Evolutionary conservation across 257 asterid genomes (phyloP).

Genomic region (Solanum arcanum): DNA sequence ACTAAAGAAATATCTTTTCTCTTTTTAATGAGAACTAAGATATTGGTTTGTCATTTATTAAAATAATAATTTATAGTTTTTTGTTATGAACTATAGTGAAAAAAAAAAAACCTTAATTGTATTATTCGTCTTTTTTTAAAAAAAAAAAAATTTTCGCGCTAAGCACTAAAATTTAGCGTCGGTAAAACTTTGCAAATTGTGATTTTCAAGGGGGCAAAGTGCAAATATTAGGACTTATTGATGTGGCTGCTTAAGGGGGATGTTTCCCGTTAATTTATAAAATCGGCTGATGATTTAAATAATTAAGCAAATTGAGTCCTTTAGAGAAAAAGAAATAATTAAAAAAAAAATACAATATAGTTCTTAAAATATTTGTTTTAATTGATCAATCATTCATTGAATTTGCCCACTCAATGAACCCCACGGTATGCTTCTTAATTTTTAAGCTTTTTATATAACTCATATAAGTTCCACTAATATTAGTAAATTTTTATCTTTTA

Average conservation of each 20-base stretch:
- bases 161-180: not conserved
- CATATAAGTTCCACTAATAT: too few relatives aligned
- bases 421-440: not conserved
- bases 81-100: not conserved
- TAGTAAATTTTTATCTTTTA: not conserved
- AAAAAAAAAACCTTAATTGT: not conserved
- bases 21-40: not conserved
- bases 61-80: not conserved
- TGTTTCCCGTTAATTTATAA: slow-evolving; percentile 32
- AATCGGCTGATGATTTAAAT: slow-evolving; percentile 11
- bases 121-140: not conserved
- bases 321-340: not conserved
- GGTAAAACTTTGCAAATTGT: not conserved
- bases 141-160: too few relatives aligned
- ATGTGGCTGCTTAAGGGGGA: not conserved
- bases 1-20: not conserved
- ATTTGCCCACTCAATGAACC: not conserved
- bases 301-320: slow-evolving; percentile 15
- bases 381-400: slow-evolving; percentile 11
- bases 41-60: not conserved
- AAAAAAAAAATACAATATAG: not conserved
- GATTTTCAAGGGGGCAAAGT: not conserved
- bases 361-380: not conserved
- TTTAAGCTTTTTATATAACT: too few relatives aligned
- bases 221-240: not conserved